Conservation (phyloP, 306 rosid genomes). For the Acacia confusa region DNA sequence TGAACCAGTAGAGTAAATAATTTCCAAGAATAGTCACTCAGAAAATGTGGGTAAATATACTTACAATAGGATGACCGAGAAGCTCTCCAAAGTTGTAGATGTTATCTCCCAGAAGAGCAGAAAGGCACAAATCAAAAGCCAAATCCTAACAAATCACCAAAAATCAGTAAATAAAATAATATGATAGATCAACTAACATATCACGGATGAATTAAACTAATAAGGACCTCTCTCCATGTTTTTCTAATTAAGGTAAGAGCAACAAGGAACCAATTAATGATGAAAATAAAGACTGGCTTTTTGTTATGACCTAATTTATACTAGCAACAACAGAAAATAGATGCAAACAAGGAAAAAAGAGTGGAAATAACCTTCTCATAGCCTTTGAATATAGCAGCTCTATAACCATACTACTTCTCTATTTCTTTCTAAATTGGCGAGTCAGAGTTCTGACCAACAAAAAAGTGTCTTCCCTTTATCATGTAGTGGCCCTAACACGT, state of each 20-base stretch:
- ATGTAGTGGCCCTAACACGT: no score
- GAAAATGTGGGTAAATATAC: slow-evolving; percentile 30
- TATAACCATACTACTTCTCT: no score
- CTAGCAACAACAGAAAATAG: no score
- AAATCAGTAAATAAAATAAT: slow-evolving; percentile 21
- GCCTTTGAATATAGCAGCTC: no score
- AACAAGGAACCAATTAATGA: not conserved
- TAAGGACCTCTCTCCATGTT: not conserved
- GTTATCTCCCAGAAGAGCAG: slow-evolving; percentile 96
- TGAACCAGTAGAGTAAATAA: slow-evolving; percentile 3
- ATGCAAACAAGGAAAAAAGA: no score
- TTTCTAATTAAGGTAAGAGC: not conserved
- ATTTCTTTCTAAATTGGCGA: no score
- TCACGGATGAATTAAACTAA: not conserved
- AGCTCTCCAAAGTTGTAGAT: slow-evolving; percentile 98
- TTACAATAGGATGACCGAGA: slow-evolving; percentile 97
- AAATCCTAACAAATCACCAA: slow-evolving; percentile 62
- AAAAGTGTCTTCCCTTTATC: no score
- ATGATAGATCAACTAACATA: slow-evolving; percentile 17
- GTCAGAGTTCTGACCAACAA: no score
- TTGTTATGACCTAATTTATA: not conserved
- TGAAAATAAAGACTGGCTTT: not conserved
- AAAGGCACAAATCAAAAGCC: slow-evolving; percentile 95
- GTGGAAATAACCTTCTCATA: no score
- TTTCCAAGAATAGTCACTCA: not conserved